Percentiles rank a stretch among this genome's conserved stretches.
Conservation (phyloP, 495 filamentous ascomycete genomes). For the Xylaria telfairii region DNA sequence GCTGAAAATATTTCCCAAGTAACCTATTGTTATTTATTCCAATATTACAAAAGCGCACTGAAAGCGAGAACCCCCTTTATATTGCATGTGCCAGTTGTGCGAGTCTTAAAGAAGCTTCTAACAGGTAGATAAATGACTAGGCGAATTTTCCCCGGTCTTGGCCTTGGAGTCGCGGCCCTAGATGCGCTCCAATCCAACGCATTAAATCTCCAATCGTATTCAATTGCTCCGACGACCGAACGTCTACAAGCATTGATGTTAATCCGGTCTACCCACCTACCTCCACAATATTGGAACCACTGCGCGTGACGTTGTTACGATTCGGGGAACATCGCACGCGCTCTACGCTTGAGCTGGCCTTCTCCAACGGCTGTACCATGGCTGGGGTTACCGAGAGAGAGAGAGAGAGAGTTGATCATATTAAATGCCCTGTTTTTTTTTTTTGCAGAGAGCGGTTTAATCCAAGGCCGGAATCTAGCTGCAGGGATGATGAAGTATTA, state of each 20-base stretch:
- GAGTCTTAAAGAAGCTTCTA: not conserved
- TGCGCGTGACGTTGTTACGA: not conserved
- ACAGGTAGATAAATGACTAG: not conserved
- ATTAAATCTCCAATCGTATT: not conserved
- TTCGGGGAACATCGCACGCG: not conserved
- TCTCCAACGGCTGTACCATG: not conserved
- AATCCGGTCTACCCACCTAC: not conserved
- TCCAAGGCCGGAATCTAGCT: not conserved
- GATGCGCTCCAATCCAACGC: slow-evolving; percentile 12
- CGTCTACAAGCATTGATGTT: not conserved
- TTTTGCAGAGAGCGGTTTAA: no score
- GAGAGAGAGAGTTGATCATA: not conserved
- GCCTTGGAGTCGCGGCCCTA: not conserved
- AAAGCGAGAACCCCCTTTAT: not conserved
- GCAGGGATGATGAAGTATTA: not conserved
- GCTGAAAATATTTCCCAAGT: not conserved
- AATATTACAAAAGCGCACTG: no score
- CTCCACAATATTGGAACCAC: not conserved
- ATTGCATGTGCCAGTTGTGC: not conserved
- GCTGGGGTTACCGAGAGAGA: not conserved
- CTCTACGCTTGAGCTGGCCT: not conserved
- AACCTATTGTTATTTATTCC: not conserved
- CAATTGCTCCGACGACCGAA: not conserved
- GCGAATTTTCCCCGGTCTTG: not conserved
- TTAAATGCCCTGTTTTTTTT: not conserved